Percentiles rank a stretch among this genome's conserved stretches.
Conservation (phyloP, 768 basidiomycete species). For the Infundibulicybe gibba region DNA sequence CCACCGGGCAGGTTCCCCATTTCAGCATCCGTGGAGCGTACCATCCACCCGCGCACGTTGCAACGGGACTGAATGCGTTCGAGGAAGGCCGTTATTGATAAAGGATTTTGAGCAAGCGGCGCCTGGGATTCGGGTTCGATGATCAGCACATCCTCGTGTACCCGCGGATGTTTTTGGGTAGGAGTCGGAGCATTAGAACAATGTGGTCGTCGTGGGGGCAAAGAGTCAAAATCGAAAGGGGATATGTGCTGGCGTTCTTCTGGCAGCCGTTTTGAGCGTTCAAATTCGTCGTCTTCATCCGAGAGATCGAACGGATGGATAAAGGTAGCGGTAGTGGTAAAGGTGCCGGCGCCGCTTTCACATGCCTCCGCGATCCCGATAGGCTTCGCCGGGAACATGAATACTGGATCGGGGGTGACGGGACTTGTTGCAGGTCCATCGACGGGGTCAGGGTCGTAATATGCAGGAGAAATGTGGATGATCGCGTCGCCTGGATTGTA, state of each 20-base stretch:
- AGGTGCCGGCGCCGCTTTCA: constrained; percentile 11
- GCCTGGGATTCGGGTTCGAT: constrained; percentile 17
- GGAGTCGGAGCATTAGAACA: constrained; percentile 3
- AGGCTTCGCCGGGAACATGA: constrained; percentile 11
- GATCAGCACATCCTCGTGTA: constrained; percentile 7
- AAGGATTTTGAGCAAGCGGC: constrained; percentile 16
- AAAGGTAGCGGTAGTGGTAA: constrained; percentile 42
- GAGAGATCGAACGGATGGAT: constrained; percentile 43
- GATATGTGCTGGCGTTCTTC: constrained; percentile 36
- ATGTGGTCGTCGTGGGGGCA: constrained; percentile 29
- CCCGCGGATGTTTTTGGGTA: constrained; percentile 1
- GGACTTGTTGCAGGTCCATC: constrained; percentile 29
- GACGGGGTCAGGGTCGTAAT: constrained; percentile 34
- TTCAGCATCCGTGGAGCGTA: constrained; percentile 10
- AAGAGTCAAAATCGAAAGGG: constrained; percentile 48
- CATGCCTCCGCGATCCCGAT: background rate
- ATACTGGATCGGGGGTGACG: constrained; percentile 13
- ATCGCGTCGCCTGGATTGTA: constrained; percentile 11
- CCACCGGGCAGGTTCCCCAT: constrained; percentile 1
- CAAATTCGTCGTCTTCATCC: constrained; percentile 22
- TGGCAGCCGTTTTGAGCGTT: constrained; percentile 22
- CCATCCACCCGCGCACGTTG: constrained; percentile 31
- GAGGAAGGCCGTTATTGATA: constrained; percentile 22
- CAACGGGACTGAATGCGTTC: constrained; percentile 41
- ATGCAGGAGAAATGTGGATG: constrained; percentile 39